Evolutionary conservation across 1,284 basidiomycete species (phyloP), one percentile per base, ranked within the genome.

Genomic region (Nidula niveotomentosa): DNA sequence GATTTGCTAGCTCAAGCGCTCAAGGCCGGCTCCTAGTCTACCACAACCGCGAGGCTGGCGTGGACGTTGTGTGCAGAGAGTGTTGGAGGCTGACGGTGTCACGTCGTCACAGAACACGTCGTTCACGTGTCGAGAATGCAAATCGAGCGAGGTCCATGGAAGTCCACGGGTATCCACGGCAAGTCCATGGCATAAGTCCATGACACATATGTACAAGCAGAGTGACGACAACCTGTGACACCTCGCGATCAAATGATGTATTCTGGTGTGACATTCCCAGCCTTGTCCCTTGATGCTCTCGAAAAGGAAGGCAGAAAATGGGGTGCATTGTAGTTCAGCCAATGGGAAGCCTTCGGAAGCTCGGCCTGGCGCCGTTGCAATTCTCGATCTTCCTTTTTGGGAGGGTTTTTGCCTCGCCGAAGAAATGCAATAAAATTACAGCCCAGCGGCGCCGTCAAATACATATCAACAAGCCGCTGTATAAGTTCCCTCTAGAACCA

Each of bases 281-380:
- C 10, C 13, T 51, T 30, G 8, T 8, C 49, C 49, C 36, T 55
- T 49, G 36, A 49, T 51, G 48, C 51, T 36, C 57, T 56, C 52
- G 58, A 48, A 59, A 48, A 55, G 52, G 56, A 8, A 51, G 46
- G 45, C 23, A 61, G 58, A 65, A 69, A 63, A 58, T 68, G 65
- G 68, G 71, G 69, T 68, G 53, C 67, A 49, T 65, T 55, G 54
- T 41, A 39, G 48, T 5, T 53, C 33, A 58, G 53, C 70, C 68
- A 73, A 73, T 73, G 62, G 70, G 67, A 65, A 33, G 36, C 8
- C 45, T 15, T 53, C 68, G 64, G 61, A 49, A 52, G 45, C 41
- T 53, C 55, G 53, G 47, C 52, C 33, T 50, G 37, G 39, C 48
- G 44, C 17, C 34, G 15, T 17, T 17, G 9, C 18, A 23, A 18